Evolutionary conservation across 306 rosid genomes (phyloP).

Genomic region (Fragaria iinumae): DNA sequence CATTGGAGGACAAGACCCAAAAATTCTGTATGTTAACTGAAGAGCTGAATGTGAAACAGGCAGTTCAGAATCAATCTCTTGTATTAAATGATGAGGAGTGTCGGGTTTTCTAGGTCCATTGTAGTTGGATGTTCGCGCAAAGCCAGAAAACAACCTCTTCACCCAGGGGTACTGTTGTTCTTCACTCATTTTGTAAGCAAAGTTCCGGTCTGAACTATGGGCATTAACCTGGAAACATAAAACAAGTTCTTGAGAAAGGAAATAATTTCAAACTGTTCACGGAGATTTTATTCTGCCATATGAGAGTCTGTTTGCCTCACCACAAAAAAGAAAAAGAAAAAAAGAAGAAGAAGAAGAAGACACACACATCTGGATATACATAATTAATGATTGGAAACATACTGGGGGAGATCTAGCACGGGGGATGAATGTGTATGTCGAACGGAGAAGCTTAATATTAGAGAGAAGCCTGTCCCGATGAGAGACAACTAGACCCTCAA

Average conservation of each 20-base stretch:
- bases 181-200: conserved; percentile 70
- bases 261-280: conserved; percentile 14
- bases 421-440: conserved; percentile 85
- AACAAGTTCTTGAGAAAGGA: conserved; percentile 21
- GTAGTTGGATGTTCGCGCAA: conserved; percentile 85
- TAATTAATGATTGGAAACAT: conserved; percentile 32
- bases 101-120: conserved; percentile 89
- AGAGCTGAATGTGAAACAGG: conserved; percentile 84
- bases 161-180: conserved; percentile 87
- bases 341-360: too few species aligned
- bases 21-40: conserved; percentile 73
- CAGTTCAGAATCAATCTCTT: conserved; percentile 81
- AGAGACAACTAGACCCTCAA: conserved; percentile 77
- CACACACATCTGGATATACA: too few species aligned
- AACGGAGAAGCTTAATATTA: conserved; percentile 77
- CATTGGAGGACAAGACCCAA: conserved; percentile 93
- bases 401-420: conserved; percentile 92
- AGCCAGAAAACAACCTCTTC: conserved; percentile 85
- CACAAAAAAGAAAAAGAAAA: neutral
- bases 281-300: conserved; percentile 1
- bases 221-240: conserved; percentile 56
- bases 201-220: conserved; percentile 82
- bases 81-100: conserved; percentile 69
- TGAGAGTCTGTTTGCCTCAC: neutral
- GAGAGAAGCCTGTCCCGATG: conserved; percentile 66